A percentile compares a stretch with the other conserved stretches of the same genome.
Evolutionary conservation across 176 grass and related monocot genomes (phyloP).

Genomic region (Luzula sylvatica): DNA sequence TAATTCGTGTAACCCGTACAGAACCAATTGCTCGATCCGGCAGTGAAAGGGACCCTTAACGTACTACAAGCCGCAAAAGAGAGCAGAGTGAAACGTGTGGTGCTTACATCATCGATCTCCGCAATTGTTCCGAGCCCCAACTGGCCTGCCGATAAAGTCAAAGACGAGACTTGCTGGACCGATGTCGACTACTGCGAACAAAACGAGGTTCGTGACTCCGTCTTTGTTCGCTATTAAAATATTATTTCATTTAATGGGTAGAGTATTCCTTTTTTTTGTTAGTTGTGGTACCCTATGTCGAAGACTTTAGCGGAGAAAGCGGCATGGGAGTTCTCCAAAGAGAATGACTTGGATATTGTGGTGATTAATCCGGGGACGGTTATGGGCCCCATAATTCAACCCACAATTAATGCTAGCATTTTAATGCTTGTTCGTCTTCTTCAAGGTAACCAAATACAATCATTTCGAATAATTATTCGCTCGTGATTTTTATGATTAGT

Average conservation of each 20-base stretch:
- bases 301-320: slow-evolving; percentile 87
- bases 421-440: slow-evolving; percentile 46
- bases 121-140: slow-evolving; percentile 39
- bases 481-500: too few species aligned
- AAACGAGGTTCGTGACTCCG: slow-evolving; percentile 40
- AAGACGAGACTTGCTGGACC: slow-evolving; percentile 74
- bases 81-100: slow-evolving; percentile 45
- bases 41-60: slow-evolving; percentile 70
- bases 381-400: slow-evolving; percentile 59
- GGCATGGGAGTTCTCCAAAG: slow-evolving; percentile 81
- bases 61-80: slow-evolving; percentile 63
- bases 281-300: slow-evolving; percentile 88
- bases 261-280: neutral
- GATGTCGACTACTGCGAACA: slow-evolving; percentile 69
- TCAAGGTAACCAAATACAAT: too few species aligned
- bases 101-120: slow-evolving; percentile 63
- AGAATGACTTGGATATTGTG: slow-evolving; percentile 65
- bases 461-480: too few species aligned
- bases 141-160: slow-evolving; percentile 55
- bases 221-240: neutral
- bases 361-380: slow-evolving; percentile 73
- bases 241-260: neutral
- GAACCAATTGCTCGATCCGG: slow-evolving; percentile 61
- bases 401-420: slow-evolving; percentile 70
- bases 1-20: slow-evolving; percentile 10